Evolutionary conservation across 1,284 basidiomycete genomes (phyloP), one percentile per base, ranked within the genome.

Genomic region (Cryptococcus floricola): DNA sequence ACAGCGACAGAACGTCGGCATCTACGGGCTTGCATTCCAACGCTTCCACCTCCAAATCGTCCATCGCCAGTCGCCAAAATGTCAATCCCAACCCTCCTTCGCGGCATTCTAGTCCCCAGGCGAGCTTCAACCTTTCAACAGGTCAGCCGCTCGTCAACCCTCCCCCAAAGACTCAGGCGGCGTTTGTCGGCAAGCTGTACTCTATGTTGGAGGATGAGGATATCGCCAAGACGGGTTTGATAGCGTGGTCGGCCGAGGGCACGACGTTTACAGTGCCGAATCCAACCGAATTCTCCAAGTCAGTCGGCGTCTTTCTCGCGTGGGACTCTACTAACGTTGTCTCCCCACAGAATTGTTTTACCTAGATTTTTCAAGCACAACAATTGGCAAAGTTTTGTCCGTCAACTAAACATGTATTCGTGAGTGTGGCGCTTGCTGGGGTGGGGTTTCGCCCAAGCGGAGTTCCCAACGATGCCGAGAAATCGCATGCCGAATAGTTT

Each of bases 341-440:
- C n/a, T 3, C 16, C 23, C 39, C 37, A 13, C 59, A 76, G 76
- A 53, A 60, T 64, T 6, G 69, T 77, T 6, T 62, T 80, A 3
- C 78, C 78, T 0, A 72, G 76, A 41, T 78, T 70, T 56, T 79
- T 78, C 75, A 78, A 78, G 62, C 78, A 79, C 56, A 75, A 75
- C 58, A 79, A 80, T 56, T 79, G 77, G 68, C 75, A 78, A 53
- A 74, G 70, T 7, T 79, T 80, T 55, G 75, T 80, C 6, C 70
- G 79, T 7, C 78, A 79, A 57, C 61, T 78, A 27, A 74, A 76
- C 61, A 76, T 78, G 77, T 81, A 81, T 59, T 77, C 76, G 70
- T 74, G 56, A 63, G 69, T 69, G 5, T 18, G 19, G 23, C 41
- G 31, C 31, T 34, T 34, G 31, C 31, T 34, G 23, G 23, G 23